phyloP scores from a whole-genome alignment of 1,284 basidiomycete genomes.

The Gomphus sp. region DNA sequence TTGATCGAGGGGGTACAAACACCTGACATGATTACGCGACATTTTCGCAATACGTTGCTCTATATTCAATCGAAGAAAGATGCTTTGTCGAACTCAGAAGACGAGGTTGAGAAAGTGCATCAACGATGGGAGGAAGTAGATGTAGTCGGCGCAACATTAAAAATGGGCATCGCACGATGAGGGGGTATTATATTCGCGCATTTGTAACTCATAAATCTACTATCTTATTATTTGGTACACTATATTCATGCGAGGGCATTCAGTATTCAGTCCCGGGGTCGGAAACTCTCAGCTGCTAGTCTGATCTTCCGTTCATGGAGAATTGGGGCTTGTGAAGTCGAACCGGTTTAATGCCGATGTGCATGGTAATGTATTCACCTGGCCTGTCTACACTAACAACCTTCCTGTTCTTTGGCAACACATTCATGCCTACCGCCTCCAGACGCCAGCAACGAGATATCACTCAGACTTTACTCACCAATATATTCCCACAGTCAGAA shows the following conservation, averaged over 20 bases:
- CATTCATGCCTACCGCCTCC: too few species aligned
- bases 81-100: conserved; percentile 22
- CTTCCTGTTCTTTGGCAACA: too few species aligned
- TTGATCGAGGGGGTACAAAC: conserved; percentile 85
- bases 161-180: conserved; percentile 67
- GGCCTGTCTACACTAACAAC: too few species aligned
- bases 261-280: too few species aligned
- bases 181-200: conserved; percentile 3
- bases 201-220: conserved; percentile 4
- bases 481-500: too few species aligned
- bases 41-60: conserved; percentile 84
- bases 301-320: too few species aligned
- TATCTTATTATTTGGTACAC: not conserved
- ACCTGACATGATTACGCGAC: conserved; percentile 84
- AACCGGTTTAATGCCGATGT: too few species aligned
- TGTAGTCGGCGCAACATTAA: conserved; percentile 74
- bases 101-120: conserved; percentile 33
- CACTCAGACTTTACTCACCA: too few species aligned
- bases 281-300: not conserved
- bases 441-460: too few species aligned
- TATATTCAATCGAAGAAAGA: conserved; percentile 78
- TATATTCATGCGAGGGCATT: not conserved
- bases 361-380: too few species aligned
- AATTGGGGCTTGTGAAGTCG: too few species aligned
- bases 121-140: conserved; percentile 79